Conservation (phyloP, 1,284 basidiomycete species). For the Waitea zeae region DNA sequence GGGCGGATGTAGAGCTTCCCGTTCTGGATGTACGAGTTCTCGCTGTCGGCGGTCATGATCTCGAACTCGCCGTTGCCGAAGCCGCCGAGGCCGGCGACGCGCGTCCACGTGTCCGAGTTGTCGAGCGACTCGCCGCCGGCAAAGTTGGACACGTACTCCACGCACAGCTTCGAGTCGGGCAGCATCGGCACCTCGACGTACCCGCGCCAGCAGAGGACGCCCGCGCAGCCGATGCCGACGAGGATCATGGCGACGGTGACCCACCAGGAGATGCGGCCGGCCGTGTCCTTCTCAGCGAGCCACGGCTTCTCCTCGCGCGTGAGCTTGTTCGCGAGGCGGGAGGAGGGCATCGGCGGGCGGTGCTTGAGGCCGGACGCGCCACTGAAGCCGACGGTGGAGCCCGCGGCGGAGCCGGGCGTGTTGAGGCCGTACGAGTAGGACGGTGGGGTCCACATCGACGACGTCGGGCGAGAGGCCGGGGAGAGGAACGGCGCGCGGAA, state of each 20-base stretch:
- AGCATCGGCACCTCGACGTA: constrained; percentile 23
- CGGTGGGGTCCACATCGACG: constrained; percentile 42
- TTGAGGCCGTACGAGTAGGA: constrained; percentile 14
- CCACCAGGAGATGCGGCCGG: constrained; percentile 36
- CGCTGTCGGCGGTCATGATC: constrained; percentile 48
- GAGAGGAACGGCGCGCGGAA: constrained; percentile 54
- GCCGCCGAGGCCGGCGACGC: constrained; percentile 59
- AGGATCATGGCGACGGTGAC: constrained; percentile 29
- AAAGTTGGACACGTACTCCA: constrained; percentile 58
- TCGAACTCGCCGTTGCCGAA: constrained; percentile 72
- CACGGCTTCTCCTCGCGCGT: constrained; percentile 44
- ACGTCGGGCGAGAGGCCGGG: constrained; percentile 42
- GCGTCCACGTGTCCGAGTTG: constrained; percentile 35
- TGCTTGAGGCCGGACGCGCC: constrained; percentile 15
- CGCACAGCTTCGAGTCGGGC: constrained; percentile 29
- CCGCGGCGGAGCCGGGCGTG: constrained; percentile 9
- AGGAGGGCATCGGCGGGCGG: constrained; percentile 29
- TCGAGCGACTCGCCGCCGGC: constrained; percentile 28
- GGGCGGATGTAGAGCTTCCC: constrained; percentile 66
- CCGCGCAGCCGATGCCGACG: constrained; percentile 26
- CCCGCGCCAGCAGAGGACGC: constrained; percentile 23
- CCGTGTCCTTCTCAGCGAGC: constrained; percentile 30
- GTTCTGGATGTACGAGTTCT: constrained; percentile 56
- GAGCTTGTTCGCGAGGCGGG: constrained; percentile 28
- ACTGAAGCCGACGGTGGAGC: constrained; percentile 13